Evolutionary conservation across 805 yeast genomes (phyloP), one percentile per base, ranked within the genome.

Genomic region (Cyberlindnera euphorbiae): DNA sequence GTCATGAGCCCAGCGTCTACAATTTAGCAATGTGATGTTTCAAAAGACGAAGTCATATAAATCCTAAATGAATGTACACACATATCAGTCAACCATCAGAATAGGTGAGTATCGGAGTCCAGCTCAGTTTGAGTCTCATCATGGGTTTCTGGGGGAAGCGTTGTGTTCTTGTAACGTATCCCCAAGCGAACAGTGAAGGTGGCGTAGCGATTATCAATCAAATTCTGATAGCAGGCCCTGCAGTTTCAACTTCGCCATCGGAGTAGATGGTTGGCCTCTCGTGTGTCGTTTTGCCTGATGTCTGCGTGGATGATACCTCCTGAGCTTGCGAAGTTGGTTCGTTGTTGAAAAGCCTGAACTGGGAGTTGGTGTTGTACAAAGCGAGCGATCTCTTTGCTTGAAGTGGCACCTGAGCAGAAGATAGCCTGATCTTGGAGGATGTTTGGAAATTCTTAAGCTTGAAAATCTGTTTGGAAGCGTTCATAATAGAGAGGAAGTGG

Each of bases 171-270:
- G n/a, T n/a, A n/a, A n/a, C n/a, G n/a, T n/a, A n/a, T n/a, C n/a
- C n/a, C n/a, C n/a, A n/a, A n/a, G n/a, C n/a, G n/a, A n/a, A 8
- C 30, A 28, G 13, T n/a, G 6, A 12, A 28, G 22, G n/a, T 10
- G 4, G 11, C 11, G 13, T 28, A 28, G 18, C 10, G 21, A 17
- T 15, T 13, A 19, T 8, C 4, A 12, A 18, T 39, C 19, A 52
- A 29, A 52, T 45, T 38, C 58, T 54, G 35, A 47, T 47, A 26
- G 43, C 42, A 18, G 59, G 59, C 35, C 55, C 55, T 17, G 55
- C 58, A 26, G 58, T 54, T 38, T 54, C 59, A 33, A 54, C 55
- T 43, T 54, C 58, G 19, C 53, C 58, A 22, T 53, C 59, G 21
- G 56, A 51, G 39, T 50, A 54, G 34, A 54, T 46, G 11, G 55